Percentiles rank a stretch among this genome's conserved stretches.
Conservation (phyloP, 441 rosid genomes). For the Erodium chrysanthum region DNA sequence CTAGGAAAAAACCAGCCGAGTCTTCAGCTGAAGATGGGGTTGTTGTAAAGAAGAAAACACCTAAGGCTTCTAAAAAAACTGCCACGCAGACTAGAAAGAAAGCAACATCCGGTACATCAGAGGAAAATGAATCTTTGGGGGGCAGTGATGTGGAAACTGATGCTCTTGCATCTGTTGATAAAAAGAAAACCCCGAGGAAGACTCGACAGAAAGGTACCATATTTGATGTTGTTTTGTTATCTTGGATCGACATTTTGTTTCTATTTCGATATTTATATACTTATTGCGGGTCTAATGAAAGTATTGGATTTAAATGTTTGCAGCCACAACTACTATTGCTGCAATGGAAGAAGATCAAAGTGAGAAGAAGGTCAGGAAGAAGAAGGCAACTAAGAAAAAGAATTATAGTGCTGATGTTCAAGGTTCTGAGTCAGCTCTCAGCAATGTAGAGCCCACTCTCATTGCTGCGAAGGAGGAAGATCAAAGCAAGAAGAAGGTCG, state of each 20-base stretch:
- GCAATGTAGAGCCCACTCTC: not conserved
- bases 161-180: conserved; percentile 18
- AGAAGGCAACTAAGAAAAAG: not conserved
- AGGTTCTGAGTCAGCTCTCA: not conserved
- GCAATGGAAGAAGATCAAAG: conserved; percentile 35
- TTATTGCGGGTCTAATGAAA: not conserved
- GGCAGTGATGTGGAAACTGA: conserved; percentile 29
- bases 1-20: conserved; percentile 44
- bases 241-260: conserved; percentile 4
- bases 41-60: conserved; percentile 34
- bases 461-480: not conserved
- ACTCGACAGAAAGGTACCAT: conserved; percentile 40
- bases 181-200: conserved; percentile 24
- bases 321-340: conserved; percentile 35
- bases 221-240: not conserved
- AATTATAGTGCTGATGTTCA: not conserved
- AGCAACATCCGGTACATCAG: conserved; percentile 26
- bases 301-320: conserved; percentile 12
- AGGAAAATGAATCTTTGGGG: conserved; percentile 28
- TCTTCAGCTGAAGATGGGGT: conserved; percentile 36
- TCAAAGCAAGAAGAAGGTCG: conserved; percentile 35
- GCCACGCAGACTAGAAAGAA: conserved; percentile 50
- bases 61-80: conserved; percentile 33
- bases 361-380: conserved; percentile 19
- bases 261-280: conserved; percentile 11